Conservation (phyloP, 768 basidiomycete genomes). For the Harrya chromipes region DNA sequence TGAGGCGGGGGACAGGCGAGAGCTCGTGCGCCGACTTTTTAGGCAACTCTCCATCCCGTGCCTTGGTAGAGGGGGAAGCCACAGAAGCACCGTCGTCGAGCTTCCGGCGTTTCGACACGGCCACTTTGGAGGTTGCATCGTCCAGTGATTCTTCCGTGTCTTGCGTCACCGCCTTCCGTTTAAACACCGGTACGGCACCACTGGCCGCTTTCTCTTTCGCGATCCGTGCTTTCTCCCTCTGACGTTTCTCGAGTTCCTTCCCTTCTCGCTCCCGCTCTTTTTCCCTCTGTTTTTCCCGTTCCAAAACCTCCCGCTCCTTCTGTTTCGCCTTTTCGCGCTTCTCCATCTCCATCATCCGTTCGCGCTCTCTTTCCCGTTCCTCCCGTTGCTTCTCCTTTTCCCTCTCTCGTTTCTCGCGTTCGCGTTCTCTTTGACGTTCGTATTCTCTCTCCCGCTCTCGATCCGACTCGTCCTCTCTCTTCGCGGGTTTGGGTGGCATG, state of each 20-base stretch:
- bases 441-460: slow-evolving; percentile 23
- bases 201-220: slow-evolving; percentile 20
- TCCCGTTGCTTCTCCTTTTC: slow-evolving; percentile 23
- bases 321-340: slow-evolving; percentile 22
- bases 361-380: slow-evolving; percentile 18
- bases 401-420: slow-evolving; percentile 21
- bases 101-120: slow-evolving; percentile 42
- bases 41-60: slow-evolving; percentile 29
- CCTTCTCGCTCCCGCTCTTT: slow-evolving; percentile 24
- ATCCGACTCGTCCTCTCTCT: slow-evolving; percentile 29
- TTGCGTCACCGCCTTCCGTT: slow-evolving; percentile 39
- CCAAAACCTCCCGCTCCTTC: slow-evolving; percentile 20
- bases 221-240: slow-evolving; percentile 23
- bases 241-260: slow-evolving; percentile 17
- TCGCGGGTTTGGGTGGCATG: slow-evolving; percentile 16
- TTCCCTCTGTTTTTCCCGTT: slow-evolving; percentile 26
- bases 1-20: slow-evolving; percentile 25
- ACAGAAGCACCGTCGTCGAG: slow-evolving; percentile 33
- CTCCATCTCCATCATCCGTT: slow-evolving; percentile 9
- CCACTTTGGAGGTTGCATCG: slow-evolving; percentile 9
- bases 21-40: slow-evolving; percentile 38
- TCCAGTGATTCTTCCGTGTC: slow-evolving; percentile 33
- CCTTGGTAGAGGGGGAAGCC: slow-evolving; percentile 13
- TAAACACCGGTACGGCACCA: slow-evolving; percentile 21
- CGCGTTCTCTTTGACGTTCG: slow-evolving; percentile 26